phyloP scores from a whole-genome alignment of 768 basidiomycete species.

The Symmetrospora coprosmae region DNA sequence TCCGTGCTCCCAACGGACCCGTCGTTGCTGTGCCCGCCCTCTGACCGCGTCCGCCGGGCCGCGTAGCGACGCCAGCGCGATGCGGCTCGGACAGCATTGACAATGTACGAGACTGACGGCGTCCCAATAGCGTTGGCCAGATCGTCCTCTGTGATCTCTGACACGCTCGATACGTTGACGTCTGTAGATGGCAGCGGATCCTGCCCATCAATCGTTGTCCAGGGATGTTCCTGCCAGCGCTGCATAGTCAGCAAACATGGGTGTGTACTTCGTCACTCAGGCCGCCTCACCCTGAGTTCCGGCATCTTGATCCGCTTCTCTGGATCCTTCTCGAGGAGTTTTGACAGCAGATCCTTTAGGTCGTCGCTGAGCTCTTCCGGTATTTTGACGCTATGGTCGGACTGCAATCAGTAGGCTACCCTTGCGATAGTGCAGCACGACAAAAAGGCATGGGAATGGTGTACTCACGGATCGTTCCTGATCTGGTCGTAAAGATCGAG shows the following conservation, averaged over 20 bases:
- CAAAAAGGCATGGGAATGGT: background rate
- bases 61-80: constrained; percentile 9
- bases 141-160: constrained; percentile 14
- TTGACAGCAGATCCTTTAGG: constrained; percentile 41
- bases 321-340: constrained; percentile 67
- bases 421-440: background rate
- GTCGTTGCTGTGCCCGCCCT: background rate
- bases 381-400: constrained; percentile 10
- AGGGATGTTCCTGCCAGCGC: constrained; percentile 15
- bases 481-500: constrained; percentile 29
- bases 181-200: constrained; percentile 22
- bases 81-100: constrained; percentile 18
- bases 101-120: constrained; percentile 16
- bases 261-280: background rate
- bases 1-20: background rate
- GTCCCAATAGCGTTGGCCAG: background rate
- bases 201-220: constrained; percentile 17
- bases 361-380: constrained; percentile 12
- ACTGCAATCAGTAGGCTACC: background rate
- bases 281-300: constrained; percentile 18
- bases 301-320: constrained; percentile 43
- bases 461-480: constrained; percentile 19
- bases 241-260: too few relatives aligned
- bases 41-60: constrained; percentile 14
- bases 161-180: constrained; percentile 17